Evolutionary conservation across 306 rosid genomes (phyloP).

Genomic region (Herpetospermum pedunculosum): DNA sequence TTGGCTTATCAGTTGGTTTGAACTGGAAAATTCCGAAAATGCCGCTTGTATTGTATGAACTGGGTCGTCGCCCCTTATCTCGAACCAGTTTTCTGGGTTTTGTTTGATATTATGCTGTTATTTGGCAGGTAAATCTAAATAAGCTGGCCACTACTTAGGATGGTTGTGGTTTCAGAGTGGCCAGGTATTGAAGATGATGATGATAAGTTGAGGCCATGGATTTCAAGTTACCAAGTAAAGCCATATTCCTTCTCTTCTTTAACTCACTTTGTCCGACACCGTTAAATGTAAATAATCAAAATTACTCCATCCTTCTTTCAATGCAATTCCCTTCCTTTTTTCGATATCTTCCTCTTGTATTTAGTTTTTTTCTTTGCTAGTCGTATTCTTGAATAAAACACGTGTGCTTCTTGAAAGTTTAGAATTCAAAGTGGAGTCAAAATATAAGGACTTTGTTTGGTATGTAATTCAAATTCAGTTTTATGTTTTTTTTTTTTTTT

Average conservation of each 20-base stretch:
- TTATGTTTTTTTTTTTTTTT: no score
- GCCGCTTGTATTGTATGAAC: neutral
- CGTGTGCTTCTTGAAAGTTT: no score
- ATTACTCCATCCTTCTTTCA: neutral
- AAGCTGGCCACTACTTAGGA: conserved; percentile 1
- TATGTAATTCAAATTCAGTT: no score
- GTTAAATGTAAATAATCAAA: neutral
- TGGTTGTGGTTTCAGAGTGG: neutral
- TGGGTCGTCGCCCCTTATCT: neutral
- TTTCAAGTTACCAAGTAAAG: neutral
- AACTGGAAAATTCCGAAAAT: neutral
- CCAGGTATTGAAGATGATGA: neutral
- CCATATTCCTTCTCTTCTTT: neutral
- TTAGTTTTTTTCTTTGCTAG: neutral
- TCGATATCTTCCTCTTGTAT: neutral
- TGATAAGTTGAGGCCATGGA: neutral
- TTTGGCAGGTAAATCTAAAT: neutral
- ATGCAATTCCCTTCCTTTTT: neutral
- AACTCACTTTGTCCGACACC: neutral
- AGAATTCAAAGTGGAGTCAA: no score
- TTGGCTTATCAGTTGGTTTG: neutral
- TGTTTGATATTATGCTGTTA: neutral
- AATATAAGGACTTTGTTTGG: no score
- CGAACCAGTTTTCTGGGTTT: neutral
- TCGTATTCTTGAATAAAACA: neutral